Evolutionary conservation across 2,329 filamentous ascomycete genomes (phyloP).

Genomic region (Ophiostoma australiae): DNA sequence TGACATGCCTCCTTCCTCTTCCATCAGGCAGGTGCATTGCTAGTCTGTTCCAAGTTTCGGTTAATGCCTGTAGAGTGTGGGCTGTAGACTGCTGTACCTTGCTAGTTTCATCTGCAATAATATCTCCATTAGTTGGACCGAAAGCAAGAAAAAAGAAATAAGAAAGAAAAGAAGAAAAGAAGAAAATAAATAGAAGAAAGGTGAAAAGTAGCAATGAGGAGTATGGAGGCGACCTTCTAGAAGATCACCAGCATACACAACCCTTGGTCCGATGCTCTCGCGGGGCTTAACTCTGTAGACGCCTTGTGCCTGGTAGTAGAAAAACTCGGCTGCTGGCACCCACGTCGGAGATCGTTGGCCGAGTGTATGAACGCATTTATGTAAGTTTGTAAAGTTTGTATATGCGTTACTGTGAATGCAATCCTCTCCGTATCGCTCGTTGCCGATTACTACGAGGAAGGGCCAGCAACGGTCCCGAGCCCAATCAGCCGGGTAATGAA

Average conservation of each 20-base stretch:
- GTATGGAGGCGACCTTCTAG: not conserved
- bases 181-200: too few relatives aligned
- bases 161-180: not conserved
- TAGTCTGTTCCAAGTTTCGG: constrained; percentile 9
- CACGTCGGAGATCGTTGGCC: not conserved
- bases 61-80: not conserved
- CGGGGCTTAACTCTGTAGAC: not conserved
- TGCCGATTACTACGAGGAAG: not conserved
- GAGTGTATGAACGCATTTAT: not conserved
- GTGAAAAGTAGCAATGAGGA: too few relatives aligned
- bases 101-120: not conserved
- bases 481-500: not conserved
- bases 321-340: not conserved
- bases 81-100: not conserved
- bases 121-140: not conserved
- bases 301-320: constrained; percentile 5
- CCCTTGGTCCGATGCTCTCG: not conserved
- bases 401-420: not conserved
- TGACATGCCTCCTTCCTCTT: constrained; percentile 13
- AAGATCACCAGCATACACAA: not conserved
- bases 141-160: not conserved
- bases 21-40: not conserved
- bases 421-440: not conserved
- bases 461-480: not conserved
- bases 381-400: not conserved